Percentiles rank a stretch among this genome's conserved stretches.
Conservation (phyloP, 441 rosid species). For the Populus tomentosa region DNA sequence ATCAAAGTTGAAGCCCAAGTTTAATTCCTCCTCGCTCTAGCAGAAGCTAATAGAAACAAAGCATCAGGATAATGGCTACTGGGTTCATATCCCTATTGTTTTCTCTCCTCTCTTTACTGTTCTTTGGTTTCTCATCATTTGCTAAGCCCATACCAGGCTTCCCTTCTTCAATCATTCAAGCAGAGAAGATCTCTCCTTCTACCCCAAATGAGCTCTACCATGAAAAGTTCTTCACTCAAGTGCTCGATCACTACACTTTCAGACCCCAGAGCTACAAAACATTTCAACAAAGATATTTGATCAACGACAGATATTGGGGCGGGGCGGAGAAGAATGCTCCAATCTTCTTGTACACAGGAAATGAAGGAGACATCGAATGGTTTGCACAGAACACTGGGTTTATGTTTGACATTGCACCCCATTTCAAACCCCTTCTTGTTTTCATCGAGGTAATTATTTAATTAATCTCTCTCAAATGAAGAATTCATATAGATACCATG, state of each 20-base stretch:
- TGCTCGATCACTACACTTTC: constrained; percentile 65
- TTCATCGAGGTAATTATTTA: constrained; percentile 48
- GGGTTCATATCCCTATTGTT: constrained; percentile 1
- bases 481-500: background rate
- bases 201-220: constrained; percentile 22
- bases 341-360: constrained; percentile 59
- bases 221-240: constrained; percentile 50
- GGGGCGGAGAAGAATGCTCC: constrained; percentile 42
- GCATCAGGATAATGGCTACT: constrained; percentile 1
- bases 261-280: constrained; percentile 45
- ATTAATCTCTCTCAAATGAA: background rate
- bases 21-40: background rate
- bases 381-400: constrained; percentile 59
- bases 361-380: constrained; percentile 65
- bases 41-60: background rate
- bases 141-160: constrained; percentile 29
- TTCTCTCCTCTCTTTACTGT: constrained; percentile 9
- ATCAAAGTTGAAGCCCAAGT: too few species aligned
- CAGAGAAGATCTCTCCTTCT: constrained; percentile 25
- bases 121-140: constrained; percentile 13
- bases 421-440: constrained; percentile 56
- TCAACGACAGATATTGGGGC: constrained; percentile 50
- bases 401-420: constrained; percentile 49
- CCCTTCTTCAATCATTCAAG: constrained; percentile 25
- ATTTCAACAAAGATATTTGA: constrained; percentile 52